Percentiles rank a stretch among this genome's conserved stretches.
phyloP scores from a whole-genome alignment of 192 early-diverging fungal species.

The Entrophospora sp. region DNA sequence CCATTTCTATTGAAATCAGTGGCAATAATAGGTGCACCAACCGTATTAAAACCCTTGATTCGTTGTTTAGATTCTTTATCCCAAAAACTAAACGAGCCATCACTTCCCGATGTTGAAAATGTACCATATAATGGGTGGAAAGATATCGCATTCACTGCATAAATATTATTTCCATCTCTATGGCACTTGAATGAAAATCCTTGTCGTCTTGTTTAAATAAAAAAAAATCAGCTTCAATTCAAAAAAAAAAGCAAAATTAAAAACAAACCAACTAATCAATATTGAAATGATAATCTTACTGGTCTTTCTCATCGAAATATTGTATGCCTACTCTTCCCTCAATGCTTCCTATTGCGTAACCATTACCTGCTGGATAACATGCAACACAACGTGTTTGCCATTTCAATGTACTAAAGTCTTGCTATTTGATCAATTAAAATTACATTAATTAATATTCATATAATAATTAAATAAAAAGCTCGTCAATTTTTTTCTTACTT shows the following conservation, averaged over 20 bases:
- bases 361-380: slow-evolving; percentile 67
- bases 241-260: too few relatives aligned
- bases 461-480: not conserved
- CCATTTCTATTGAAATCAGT: slow-evolving; percentile 75
- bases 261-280: not conserved
- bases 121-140: slow-evolving; percentile 83
- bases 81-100: slow-evolving; percentile 79
- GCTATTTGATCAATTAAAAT: too few relatives aligned
- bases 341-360: slow-evolving; percentile 85
- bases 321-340: slow-evolving; percentile 91
- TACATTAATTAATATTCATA: not conserved
- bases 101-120: slow-evolving; percentile 75
- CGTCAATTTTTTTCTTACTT: slow-evolving; percentile 29
- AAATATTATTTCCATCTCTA: too few relatives aligned
- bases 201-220: slow-evolving; percentile 88
- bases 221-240: slow-evolving; percentile 56
- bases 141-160: too few relatives aligned
- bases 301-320: slow-evolving; percentile 78
- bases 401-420: slow-evolving; percentile 58
- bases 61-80: too few relatives aligned
- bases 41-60: slow-evolving; percentile 64
- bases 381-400: slow-evolving; percentile 77
- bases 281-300: slow-evolving; percentile 23
- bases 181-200: too few relatives aligned
- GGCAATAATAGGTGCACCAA: slow-evolving; percentile 55